Percentiles rank a stretch among this genome's conserved stretches.
These are phyloP conservation scores for Bryoerythrophyllum caledonicum DNA, from an alignment of 225 moss, liverwort and hornwort species.

Conservation along the genomic window DNA sequence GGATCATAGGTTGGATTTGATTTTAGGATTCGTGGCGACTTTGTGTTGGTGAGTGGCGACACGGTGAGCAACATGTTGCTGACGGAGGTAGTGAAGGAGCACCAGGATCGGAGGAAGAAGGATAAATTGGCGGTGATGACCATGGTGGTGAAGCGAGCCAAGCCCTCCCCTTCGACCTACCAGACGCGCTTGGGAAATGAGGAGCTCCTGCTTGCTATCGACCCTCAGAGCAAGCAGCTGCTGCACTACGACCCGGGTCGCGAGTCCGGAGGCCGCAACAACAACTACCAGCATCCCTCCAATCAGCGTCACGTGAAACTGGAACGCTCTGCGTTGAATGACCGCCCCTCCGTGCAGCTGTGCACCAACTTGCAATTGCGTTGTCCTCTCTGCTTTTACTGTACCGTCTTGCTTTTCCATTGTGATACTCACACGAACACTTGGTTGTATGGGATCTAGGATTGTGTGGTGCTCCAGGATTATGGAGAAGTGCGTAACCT, in stretches of 20 bases:
- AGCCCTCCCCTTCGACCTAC: conserved; percentile 64
- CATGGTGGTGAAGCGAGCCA: conserved; percentile 83
- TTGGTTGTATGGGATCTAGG: conserved; percentile 54
- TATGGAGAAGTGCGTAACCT: too few species aligned
- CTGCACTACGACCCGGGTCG: conserved; percentile 78
- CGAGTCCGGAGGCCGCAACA: conserved; percentile 56
- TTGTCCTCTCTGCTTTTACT: not conserved
- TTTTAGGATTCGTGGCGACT: conserved; percentile 97
- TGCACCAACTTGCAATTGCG: conserved; percentile 81
- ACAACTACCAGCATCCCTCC: conserved; percentile 56
- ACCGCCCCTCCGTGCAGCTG: conserved; percentile 75
- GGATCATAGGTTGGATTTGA: not conserved
- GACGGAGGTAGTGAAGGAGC: conserved; percentile 86
- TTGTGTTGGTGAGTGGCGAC: conserved; percentile 91
- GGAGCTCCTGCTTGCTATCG: conserved; percentile 73
- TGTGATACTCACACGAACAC: conserved; percentile 12
- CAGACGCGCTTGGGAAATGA: conserved; percentile 92
- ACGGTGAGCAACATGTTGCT: conserved; percentile 97
- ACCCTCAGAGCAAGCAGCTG: conserved; percentile 84
- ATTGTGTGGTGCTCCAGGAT: conserved; percentile 98
- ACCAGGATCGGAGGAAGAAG: conserved; percentile 90
- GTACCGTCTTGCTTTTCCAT: not conserved
- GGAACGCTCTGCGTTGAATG: conserved; percentile 71
- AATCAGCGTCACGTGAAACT: conserved; percentile 69
- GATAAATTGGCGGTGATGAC: conserved; percentile 98